A percentile compares a stretch with the other conserved stretches of the same genome.
Conservation (phyloP, 2,329 filamentous ascomycete species). For the Microdochium bolleyi region DNA sequence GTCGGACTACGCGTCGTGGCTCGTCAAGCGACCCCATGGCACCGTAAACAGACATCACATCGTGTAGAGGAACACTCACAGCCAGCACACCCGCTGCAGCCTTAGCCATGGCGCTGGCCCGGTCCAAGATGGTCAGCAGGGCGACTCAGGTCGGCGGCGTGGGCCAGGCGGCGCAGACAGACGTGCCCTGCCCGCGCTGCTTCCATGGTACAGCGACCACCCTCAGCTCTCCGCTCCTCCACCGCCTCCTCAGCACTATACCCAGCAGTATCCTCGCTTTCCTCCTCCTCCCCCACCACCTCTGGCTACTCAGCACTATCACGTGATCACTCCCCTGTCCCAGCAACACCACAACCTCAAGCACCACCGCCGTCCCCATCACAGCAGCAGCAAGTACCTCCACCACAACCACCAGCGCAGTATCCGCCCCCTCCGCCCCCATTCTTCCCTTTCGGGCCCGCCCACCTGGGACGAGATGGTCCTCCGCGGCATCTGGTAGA, state of each 20-base stretch:
- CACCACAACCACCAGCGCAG: neutral
- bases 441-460: neutral
- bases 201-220: neutral
- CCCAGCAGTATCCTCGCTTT: neutral
- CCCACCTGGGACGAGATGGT: neutral
- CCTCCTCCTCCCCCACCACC: neutral
- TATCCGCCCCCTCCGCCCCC: neutral
- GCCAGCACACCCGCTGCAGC: no score
- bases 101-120: no score
- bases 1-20: no score
- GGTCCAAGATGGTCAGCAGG: neutral
- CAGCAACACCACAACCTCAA: neutral
- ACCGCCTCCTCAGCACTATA: neutral
- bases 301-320: neutral
- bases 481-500: neutral
- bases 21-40: neutral
- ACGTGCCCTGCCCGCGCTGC: neutral
- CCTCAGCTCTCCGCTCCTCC: neutral
- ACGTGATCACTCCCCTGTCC: no score
- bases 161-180: neutral
- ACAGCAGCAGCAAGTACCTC: neutral
- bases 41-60: no score
- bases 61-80: neutral
- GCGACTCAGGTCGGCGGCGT: neutral
- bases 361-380: neutral